A percentile compares a stretch with the other conserved stretches of the same genome.
These are phyloP conservation scores for Pseudogymnoascus sp. DNA, from an alignment of 2,329 filamentous ascomycete species.

Conservation along the genomic window DNA sequence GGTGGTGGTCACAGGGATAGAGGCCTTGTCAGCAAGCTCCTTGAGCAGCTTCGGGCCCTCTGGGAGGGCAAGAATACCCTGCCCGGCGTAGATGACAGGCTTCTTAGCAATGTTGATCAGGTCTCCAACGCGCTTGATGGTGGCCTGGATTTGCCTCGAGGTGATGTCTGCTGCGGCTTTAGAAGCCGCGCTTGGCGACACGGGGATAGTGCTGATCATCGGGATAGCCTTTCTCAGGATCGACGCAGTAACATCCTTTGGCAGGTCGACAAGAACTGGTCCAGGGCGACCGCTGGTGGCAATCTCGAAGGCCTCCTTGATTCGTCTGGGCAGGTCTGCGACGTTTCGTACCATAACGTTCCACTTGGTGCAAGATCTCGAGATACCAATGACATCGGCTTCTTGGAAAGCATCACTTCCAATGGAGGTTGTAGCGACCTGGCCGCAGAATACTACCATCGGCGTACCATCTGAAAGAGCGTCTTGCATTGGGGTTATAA, in stretches of 20 bases:
- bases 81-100: slow-evolving; percentile 89
- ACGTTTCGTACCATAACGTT: slow-evolving; percentile 97
- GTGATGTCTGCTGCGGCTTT: slow-evolving; percentile 68
- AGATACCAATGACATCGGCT: slow-evolving; percentile 89
- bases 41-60: slow-evolving; percentile 73
- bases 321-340: slow-evolving; percentile 82
- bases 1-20: slow-evolving; percentile 91
- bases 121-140: slow-evolving; percentile 68
- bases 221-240: slow-evolving; percentile 80
- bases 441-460: slow-evolving; percentile 90
- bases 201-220: slow-evolving; percentile 47
- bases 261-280: slow-evolving; percentile 89
- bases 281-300: slow-evolving; percentile 89
- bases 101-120: slow-evolving; percentile 87
- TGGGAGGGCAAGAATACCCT: slow-evolving; percentile 73
- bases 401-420: slow-evolving; percentile 97
- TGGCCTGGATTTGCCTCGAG: slow-evolving; percentile 61
- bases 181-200: slow-evolving; percentile 78
- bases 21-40: slow-evolving; percentile 80
- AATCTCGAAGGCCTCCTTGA: slow-evolving; percentile 98
- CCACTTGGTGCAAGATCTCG: slow-evolving; percentile 94
- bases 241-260: slow-evolving; percentile 90
- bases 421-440: slow-evolving; percentile 84
- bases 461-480: slow-evolving; percentile 92
- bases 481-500: slow-evolving; percentile 93